phyloP scores from a whole-genome alignment of 345 rosid genomes.

The Punica granatum region DNA sequence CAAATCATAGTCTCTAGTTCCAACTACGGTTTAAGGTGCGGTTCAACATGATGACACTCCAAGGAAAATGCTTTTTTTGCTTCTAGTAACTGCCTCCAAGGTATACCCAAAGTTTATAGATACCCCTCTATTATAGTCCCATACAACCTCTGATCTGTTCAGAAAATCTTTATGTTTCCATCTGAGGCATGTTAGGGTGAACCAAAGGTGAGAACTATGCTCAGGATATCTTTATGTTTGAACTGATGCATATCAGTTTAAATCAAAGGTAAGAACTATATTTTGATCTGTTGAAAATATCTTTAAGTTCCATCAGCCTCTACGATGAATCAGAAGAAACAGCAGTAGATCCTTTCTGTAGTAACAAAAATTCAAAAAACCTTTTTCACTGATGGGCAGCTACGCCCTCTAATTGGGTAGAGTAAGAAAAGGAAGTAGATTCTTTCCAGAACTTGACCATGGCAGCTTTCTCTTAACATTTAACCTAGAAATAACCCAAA shows the following conservation, averaged over 20 bases:
- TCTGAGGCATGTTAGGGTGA: too few relatives aligned
- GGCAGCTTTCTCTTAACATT: too few relatives aligned
- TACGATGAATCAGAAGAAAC: background rate
- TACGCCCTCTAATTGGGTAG: background rate
- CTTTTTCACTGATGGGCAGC: too few relatives aligned
- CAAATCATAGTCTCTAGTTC: background rate
- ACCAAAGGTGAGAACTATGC: too few relatives aligned
- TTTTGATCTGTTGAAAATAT: background rate
- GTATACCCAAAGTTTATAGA: background rate
- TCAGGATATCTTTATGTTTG: background rate
- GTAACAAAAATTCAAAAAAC: background rate
- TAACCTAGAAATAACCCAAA: too few relatives aligned
- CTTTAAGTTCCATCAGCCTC: background rate
- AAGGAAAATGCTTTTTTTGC: background rate
- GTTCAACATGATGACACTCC: background rate
- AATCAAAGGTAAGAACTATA: background rate
- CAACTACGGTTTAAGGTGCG: background rate
- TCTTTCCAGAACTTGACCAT: too few relatives aligned
- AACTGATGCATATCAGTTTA: background rate
- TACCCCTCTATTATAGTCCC: too few relatives aligned
- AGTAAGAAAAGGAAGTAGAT: background rate
- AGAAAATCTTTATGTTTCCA: too few relatives aligned
- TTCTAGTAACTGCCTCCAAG: background rate
- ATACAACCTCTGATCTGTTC: too few relatives aligned
- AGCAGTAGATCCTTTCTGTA: background rate